A percentile compares a stretch with the other conserved stretches of the same genome.
These are phyloP conservation scores for Osmanthus fragrans DNA, from an alignment of 257 asterid species.

Conservation along the genomic window DNA sequence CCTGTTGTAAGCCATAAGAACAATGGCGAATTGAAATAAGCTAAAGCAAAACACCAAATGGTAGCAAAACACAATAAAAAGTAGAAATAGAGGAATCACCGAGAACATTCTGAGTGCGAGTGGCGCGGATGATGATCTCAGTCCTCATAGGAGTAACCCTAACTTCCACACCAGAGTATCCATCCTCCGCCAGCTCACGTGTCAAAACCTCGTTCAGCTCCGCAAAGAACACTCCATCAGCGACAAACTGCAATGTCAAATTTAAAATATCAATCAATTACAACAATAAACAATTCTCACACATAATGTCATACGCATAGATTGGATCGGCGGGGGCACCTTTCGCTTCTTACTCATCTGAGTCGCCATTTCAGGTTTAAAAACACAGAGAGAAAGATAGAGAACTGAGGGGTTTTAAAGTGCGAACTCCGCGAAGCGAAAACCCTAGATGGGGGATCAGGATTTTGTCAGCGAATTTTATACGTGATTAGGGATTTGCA, in stretches of 20 bases:
- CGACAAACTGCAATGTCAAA: conserved; percentile 46
- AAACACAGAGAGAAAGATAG: background rate
- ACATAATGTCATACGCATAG: background rate
- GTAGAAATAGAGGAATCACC: conserved; percentile 28
- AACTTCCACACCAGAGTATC: conserved; percentile 79
- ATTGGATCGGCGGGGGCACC: background rate
- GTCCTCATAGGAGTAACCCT: conserved; percentile 81
- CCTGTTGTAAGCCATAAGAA: conserved; percentile 29
- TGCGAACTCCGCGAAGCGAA: background rate
- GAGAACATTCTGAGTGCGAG: conserved; percentile 76
- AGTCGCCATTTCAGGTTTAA: conserved; percentile 22
- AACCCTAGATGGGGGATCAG: background rate
- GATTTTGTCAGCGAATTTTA: background rate
- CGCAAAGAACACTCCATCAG: conserved; percentile 69
- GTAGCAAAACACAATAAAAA: background rate
- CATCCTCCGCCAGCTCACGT: conserved; percentile 69
- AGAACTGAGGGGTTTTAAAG: background rate
- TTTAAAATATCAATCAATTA: conserved; percentile 5
- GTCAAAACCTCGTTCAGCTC: conserved; percentile 68
- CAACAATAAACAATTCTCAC: background rate
- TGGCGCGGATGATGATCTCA: conserved; percentile 78
- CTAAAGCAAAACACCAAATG: background rate
- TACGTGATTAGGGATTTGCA: background rate
- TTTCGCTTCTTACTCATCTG: conserved; percentile 40
- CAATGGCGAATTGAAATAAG: background rate